Evolutionary conservation across 108 stramenopile genomes (phyloP), one percentile per base, ranked within the genome.

Genomic region (Skeletonema potamos): DNA sequence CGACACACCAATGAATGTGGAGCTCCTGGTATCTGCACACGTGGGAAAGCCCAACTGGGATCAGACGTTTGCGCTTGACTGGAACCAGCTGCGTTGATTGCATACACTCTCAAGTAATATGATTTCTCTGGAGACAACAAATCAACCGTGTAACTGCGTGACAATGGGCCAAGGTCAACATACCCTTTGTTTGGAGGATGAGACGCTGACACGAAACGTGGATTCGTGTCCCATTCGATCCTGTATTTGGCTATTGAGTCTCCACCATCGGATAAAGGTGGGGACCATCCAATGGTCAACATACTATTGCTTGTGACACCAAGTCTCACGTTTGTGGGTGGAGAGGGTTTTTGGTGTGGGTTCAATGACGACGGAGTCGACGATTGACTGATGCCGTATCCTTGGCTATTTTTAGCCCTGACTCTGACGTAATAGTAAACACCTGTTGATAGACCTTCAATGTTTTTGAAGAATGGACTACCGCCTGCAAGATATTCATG

Each of bases 201-300:
- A 6, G 59, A 61, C 13, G 84, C 36, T n/a, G 81, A 76, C 48
- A 82, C 76, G 66, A 96, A 96, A 9, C 62, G 55, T 12, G 77
- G 67, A 18, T 79, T 58, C 13, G 82, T 85, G 85, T 96, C 95
- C 95, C 95, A 96, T 54, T 91, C 85, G n/a, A 96, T 67, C 20
- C 76, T 56, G 65, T 91, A 94, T n/a, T 69, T 64, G 4, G 79
- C 76, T 8, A 96, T 82, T 13, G 63, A 62, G 62, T 93, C 92
- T 24, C 95, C 95, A 20, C 95, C 95, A 64, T 90, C 71, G 48
- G 81, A 71, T 24, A 62, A 15, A 26, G 92, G 89, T 30, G 64
- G 58, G 22, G 51, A 54, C 74, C 82, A 91, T 12, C 81, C 81
- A 27, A 94, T 85, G 27, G 93, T 93, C 22, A 96, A 64, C 90